phyloP scores from a whole-genome alignment of 352 stramenopile species.

The Phytopythium oedochilum region DNA sequence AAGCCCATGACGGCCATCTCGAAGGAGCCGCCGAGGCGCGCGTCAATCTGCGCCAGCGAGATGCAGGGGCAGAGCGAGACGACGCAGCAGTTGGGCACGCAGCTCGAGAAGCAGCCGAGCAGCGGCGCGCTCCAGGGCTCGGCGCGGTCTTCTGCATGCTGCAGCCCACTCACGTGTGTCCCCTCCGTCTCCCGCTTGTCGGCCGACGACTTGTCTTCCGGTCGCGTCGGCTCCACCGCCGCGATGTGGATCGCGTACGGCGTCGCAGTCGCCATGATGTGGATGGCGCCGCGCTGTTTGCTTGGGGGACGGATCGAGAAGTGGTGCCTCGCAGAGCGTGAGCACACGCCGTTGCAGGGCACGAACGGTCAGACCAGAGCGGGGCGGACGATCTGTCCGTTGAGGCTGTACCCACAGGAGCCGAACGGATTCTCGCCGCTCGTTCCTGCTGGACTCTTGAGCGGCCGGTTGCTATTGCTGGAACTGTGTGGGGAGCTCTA shows the following conservation, averaged over 20 bases:
- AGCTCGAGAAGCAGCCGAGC: constrained; percentile 29
- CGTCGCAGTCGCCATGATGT: not conserved
- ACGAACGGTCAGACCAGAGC: too few species aligned
- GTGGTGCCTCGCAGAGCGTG: not conserved
- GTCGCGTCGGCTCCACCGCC: not conserved
- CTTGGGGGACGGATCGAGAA: not conserved
- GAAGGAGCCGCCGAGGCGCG: constrained; percentile 25
- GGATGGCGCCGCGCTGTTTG: not conserved
- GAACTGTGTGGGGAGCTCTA: too few species aligned
- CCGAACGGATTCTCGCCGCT: too few species aligned
- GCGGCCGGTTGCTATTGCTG: too few species aligned
- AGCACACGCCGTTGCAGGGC: too few species aligned
- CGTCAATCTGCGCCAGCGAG: constrained; percentile 27
- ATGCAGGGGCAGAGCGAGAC: constrained; percentile 33
- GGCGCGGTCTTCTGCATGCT: not conserved
- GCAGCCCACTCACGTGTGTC: not conserved
- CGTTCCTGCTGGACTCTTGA: too few species aligned
- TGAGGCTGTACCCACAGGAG: too few species aligned
- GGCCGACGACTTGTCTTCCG: not conserved
- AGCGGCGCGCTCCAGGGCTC: constrained; percentile 24
- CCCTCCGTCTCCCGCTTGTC: not conserved
- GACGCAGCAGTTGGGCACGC: constrained; percentile 40
- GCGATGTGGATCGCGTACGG: not conserved
- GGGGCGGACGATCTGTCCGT: not conserved
- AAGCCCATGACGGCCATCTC: constrained; percentile 16